Evolutionary conservation across 2,329 filamentous ascomycete species (phyloP).

Genomic region (Aspergillus viridinutans): DNA sequence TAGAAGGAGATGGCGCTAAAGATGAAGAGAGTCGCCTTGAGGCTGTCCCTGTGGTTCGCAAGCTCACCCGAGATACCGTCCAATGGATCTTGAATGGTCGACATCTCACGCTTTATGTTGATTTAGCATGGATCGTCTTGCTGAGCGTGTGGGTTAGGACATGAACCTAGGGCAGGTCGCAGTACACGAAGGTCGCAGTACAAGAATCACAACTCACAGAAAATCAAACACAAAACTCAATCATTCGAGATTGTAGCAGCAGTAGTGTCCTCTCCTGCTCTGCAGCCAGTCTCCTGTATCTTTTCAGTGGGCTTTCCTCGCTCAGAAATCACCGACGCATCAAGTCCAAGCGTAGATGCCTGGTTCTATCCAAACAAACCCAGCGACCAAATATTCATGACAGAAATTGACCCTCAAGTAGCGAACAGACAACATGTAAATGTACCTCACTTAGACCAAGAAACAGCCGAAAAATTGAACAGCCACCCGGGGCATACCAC

Average conservation of each 20-base stretch:
- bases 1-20: slow-evolving; percentile 41
- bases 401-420: background rate
- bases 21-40: slow-evolving; percentile 24
- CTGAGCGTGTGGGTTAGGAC: background rate
- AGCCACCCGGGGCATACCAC: background rate
- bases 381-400: background rate
- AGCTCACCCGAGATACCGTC: slow-evolving; percentile 30
- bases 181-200: background rate
- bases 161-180: too few species aligned
- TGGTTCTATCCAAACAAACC: background rate
- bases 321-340: background rate
- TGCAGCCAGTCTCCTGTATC: background rate
- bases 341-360: background rate
- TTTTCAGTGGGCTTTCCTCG: background rate
- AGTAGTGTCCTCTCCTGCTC: too few species aligned
- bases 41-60: slow-evolving; percentile 15
- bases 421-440: background rate
- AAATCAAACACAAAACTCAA: background rate
- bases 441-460: background rate
- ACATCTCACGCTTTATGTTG: background rate
- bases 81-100: slow-evolving; percentile 17
- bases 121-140: background rate
- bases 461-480: background rate
- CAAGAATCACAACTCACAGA: background rate
- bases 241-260: too few species aligned